A percentile compares a stretch with the other conserved stretches of the same genome.
Conservation (phyloP, 768 basidiomycete genomes). For the Podaxis mareebaensis region DNA sequence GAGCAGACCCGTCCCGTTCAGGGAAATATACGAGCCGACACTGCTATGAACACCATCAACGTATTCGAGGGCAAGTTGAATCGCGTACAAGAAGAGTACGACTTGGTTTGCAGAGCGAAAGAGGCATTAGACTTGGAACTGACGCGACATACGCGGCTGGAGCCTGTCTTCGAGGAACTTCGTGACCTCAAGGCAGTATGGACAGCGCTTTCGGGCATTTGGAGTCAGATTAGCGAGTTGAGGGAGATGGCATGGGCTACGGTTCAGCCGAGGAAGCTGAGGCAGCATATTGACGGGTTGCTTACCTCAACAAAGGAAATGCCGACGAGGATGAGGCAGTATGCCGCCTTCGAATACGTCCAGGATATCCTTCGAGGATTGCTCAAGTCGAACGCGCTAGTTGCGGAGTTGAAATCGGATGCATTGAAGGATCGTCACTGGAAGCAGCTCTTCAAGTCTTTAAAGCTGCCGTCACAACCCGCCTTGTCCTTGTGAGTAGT, state of each 20-base stretch:
- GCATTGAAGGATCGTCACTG: constrained; percentile 97
- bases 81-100: constrained; percentile 92
- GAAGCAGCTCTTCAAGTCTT: constrained; percentile 93
- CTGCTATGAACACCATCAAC: constrained; percentile 94
- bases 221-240: constrained; percentile 89
- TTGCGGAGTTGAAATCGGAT: constrained; percentile 96
- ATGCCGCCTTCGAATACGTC: constrained; percentile 97
- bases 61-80: constrained; percentile 91
- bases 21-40: constrained; percentile 94
- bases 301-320: constrained; percentile 95
- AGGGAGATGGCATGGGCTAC: constrained; percentile 89
- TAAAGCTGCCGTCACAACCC: constrained; percentile 74
- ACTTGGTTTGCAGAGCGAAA: constrained; percentile 93
- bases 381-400: constrained; percentile 85
- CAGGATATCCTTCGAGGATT: constrained; percentile 86
- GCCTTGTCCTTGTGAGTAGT: constrained; percentile 67
- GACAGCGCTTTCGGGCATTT: constrained; percentile 97
- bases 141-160: constrained; percentile 84
- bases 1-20: constrained; percentile 95
- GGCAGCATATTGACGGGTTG: constrained; percentile 91
- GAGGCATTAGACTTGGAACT: constrained; percentile 95
- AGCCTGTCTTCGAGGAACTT: constrained; percentile 93
- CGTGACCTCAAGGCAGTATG: constrained; percentile 97
- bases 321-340: constrained; percentile 99
- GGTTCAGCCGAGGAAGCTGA: constrained; percentile 91